Conservation (phyloP, 345 rosid species). For the Lagerstroemia speciosa region DNA sequence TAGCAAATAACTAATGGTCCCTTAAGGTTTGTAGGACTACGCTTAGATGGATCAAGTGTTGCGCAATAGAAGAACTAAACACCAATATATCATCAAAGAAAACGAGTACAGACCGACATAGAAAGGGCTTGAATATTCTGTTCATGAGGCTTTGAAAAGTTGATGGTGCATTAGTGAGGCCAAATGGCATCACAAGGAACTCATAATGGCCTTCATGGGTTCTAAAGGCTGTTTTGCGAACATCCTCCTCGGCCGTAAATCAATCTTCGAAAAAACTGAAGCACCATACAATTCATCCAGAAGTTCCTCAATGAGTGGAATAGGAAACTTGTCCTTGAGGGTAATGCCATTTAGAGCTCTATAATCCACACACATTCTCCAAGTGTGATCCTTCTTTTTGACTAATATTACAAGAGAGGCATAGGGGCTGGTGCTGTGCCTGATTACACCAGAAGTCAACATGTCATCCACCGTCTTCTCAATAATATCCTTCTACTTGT, state of each 20-base stretch:
- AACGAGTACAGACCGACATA: not conserved
- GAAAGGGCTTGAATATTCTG: not conserved
- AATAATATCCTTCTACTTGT: too few relatives aligned
- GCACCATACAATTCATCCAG: not conserved
- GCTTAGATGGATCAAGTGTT: not conserved
- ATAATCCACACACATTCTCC: not conserved
- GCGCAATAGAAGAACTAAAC: not conserved
- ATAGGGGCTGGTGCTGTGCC: not conserved
- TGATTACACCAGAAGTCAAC: not conserved
- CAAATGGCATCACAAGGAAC: constrained; percentile 1
- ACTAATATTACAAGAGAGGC: not conserved
- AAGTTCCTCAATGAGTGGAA: not conserved
- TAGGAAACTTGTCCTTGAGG: not conserved
- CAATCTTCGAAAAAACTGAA: not conserved
- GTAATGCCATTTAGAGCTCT: not conserved
- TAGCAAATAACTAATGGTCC: not conserved
- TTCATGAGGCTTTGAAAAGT: not conserved
- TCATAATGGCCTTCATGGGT: too few relatives aligned
- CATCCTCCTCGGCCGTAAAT: not conserved
- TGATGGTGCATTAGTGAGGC: not conserved
- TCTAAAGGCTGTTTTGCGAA: not conserved
- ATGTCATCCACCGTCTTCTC: too few relatives aligned
- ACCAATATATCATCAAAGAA: not conserved
- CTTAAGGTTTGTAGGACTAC: not conserved
- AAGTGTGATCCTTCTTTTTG: not conserved